Evolutionary conservation across 805 yeast species (phyloP), one percentile per base, ranked within the genome.

Genomic region (Gaillardinia entomophila): DNA sequence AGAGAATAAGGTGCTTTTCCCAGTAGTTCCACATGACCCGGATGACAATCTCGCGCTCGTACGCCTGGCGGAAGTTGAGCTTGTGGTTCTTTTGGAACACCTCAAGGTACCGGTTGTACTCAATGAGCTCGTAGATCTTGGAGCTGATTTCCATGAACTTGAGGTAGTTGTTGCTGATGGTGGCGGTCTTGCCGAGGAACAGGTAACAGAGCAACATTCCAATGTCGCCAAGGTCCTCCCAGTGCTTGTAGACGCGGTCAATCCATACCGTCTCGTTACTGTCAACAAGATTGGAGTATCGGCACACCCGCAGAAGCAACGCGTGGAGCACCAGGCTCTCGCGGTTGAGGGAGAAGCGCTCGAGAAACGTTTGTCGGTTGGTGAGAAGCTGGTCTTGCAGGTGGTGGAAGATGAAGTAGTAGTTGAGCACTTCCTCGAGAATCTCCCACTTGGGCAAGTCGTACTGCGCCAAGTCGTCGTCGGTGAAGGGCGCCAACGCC

Each of bases 281-380:
- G 2, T 17, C 32, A 10, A 35, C 35, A 13, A 32, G 27, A 18
- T 14, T 22, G n/a, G 37, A 29, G 19, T 37, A 27, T n/a, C 32
- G 27, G 27, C 53, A 48, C 16, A 53, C 43, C 5, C 33, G 42
- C 10, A 58, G 45, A 19, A 57, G 41, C 2, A 57, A 37, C 8
- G 56, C 53, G 30, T 56, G 60, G 12, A 52, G 33, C 3, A 56
- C 31, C 1, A 60, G 42, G 12, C 51, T 31, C 16, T 53, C 56
- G 4, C 40, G 31, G 12, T 40, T 44, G 6, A 55, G 35, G 19
- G 54, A 42, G 8, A 53, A 32, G 22, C 48, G 37, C 19, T 40
- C 34, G 23, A 55, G 39, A 17, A 57, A 41, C 3, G 38, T 27
- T 2, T 31, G 30, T 26, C 46, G 51, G 12, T 46, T 31, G 2